Evolutionary conservation across 768 basidiomycete genomes (phyloP).

Genomic region (Suillus weaverae): DNA sequence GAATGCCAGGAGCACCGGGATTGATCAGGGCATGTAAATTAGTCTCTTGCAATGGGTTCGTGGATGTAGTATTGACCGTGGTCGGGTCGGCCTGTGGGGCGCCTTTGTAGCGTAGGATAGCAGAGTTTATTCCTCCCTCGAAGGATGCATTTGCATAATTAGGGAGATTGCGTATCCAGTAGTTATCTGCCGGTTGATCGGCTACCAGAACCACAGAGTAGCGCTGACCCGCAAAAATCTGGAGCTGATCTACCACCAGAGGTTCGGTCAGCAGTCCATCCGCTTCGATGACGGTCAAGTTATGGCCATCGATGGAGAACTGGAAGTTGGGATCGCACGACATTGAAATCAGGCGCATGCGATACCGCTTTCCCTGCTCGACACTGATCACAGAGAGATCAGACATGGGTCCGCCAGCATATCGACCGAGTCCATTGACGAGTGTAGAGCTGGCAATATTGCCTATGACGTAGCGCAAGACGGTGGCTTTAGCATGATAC

Average conservation of each 20-base stretch:
- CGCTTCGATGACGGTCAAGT: constrained; percentile 46
- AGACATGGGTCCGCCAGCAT: constrained; percentile 30
- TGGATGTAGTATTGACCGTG: constrained; percentile 27
- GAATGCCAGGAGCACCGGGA: constrained; percentile 40
- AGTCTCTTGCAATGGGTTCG: constrained; percentile 32
- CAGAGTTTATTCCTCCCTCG: constrained; percentile 50
- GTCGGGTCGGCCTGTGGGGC: constrained; percentile 41
- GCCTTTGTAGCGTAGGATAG: constrained; percentile 51
- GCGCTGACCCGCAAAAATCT: constrained; percentile 38
- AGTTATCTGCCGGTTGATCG: constrained; percentile 33
- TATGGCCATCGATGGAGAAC: constrained; percentile 48
- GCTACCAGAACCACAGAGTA: constrained; percentile 34
- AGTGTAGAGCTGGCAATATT: constrained; percentile 30
- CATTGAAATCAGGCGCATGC: constrained; percentile 36
- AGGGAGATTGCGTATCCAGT: constrained; percentile 51
- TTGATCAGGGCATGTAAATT: constrained; percentile 25
- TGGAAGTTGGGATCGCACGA: constrained; percentile 44
- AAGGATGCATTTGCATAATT: constrained; percentile 22
- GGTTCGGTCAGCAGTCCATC: constrained; percentile 44
- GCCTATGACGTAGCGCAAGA: constrained; percentile 17
- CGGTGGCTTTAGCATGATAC: constrained; percentile 21
- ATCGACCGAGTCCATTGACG: constrained; percentile 43
- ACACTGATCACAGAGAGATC: constrained; percentile 38
- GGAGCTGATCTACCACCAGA: constrained; percentile 38
- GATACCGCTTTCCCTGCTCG: constrained; percentile 34